Evolutionary conservation across 768 basidiomycete species (phyloP), one percentile per base, ranked within the genome.

Genomic region (Boletus reticulatus): DNA sequence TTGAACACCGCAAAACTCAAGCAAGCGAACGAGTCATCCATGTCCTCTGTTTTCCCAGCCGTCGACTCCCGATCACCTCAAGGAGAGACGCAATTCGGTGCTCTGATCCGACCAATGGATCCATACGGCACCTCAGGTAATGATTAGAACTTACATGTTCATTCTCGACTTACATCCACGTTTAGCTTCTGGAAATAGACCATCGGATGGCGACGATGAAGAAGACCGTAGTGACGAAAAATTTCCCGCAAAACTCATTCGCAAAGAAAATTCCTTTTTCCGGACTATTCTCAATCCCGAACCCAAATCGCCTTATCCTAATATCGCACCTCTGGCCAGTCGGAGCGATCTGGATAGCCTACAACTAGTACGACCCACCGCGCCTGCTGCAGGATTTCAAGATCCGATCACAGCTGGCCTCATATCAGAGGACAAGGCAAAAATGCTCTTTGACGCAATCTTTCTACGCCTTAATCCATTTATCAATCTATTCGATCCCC

Each of bases 381-480:
- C 78, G 59, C 65, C 73, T 24, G 69, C 76, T 37, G 60, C 56
- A 47, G 78, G 75, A 43, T 67, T 80, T 52, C 72, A 77, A 55
- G 92, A 93, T 69, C 92, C 91, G 24, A 80, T 94, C 63, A 76
- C 81, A 17, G 81, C 84, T 52, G 88, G 87, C 36, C 78, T 91
- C 60, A 75, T 94, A 59, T 78, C 79, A 50, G 88, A 90, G 62
- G 77, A 78, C 38, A 84, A 88, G 54, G 89, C 88, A 43, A 80
- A 80, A 63, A 77, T 83, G 46, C 76, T 92, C 43, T 92, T 93
- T 59, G 89, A 92, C 68, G 75, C 83, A 57, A 80, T 94, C 67
- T 92, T 89, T 73, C 67, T 89, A 52, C 88, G 91, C 56, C 80
- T 94, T 50, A 94, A 94, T 68, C 90, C 92, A 13, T 92, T 94